phyloP scores from a whole-genome alignment of 148 eudicot species.

The Linanthus parryae region DNA sequence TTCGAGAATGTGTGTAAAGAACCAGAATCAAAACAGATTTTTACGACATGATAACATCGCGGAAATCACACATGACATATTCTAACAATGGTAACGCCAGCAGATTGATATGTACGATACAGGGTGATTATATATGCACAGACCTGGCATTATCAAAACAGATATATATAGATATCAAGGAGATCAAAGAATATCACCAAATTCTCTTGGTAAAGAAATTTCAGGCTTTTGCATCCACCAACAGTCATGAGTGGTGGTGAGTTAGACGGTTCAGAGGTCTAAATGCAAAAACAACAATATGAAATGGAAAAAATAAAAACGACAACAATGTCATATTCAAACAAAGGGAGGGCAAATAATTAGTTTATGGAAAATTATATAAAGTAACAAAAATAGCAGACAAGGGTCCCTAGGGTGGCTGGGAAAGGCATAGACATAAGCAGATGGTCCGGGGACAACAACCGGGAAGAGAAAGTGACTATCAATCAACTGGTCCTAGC shows the following conservation, averaged over 20 bases:
- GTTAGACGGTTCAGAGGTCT: conserved; percentile 11
- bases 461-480: conserved; percentile 17
- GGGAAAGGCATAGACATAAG: conserved; percentile 21
- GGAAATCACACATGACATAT: too few species aligned
- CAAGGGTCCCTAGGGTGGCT: conserved; percentile 31
- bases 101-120: too few species aligned
- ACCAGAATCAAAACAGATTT: too few species aligned
- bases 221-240: conserved; percentile 29
- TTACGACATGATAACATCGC: too few species aligned
- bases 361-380: conserved; percentile 7
- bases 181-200: conserved; percentile 18
- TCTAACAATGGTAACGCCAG: too few species aligned
- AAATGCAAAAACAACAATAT: too few species aligned
- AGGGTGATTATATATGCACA: too few species aligned
- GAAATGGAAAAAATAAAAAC: too few species aligned
- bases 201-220: conserved; percentile 24
- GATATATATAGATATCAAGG: too few species aligned
- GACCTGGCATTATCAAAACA: too few species aligned
- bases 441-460: conserved; percentile 16
- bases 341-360: conserved; percentile 2
- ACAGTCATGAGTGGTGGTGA: conserved; percentile 22
- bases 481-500: conserved; percentile 28
- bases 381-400: conserved; percentile 27
- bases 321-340: conserved; percentile 12
- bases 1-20: too few species aligned